These are phyloP conservation scores for Inga laurina DNA, from an alignment of 306 rosid genomes.

Conservation along the genomic window DNA sequence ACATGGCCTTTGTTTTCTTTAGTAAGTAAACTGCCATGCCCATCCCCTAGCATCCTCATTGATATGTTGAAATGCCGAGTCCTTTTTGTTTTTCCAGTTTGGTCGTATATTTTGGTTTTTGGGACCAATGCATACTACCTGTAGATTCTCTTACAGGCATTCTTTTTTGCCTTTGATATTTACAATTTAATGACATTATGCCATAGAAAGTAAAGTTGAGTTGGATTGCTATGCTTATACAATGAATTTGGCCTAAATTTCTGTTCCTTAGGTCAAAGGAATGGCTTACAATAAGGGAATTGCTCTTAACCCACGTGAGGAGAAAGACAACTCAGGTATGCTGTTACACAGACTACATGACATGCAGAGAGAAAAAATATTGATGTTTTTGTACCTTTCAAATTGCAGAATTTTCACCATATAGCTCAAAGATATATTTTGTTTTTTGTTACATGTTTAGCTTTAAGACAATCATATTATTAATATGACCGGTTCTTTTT, in stretches of 20 bases:
- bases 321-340: slow-evolving; percentile 87
- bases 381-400: slow-evolving; percentile 19
- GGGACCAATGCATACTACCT: not conserved
- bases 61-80: slow-evolving; percentile 14
- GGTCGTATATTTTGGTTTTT: not conserved
- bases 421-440: not conserved
- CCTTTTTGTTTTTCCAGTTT: slow-evolving; percentile 18
- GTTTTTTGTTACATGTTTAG: not conserved
- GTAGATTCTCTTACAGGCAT: not conserved
- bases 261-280: slow-evolving; percentile 72
- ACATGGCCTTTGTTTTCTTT: not conserved
- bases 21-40: not conserved
- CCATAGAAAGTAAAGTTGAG: not conserved
- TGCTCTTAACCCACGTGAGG: slow-evolving; percentile 65
- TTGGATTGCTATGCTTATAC: not conserved
- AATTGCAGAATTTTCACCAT: slow-evolving; percentile 17
- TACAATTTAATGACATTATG: not conserved
- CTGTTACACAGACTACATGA: slow-evolving; percentile 21
- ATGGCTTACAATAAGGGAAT: slow-evolving; percentile 85
- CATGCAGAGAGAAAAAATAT: not conserved
- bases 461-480: slow-evolving; percentile 23
- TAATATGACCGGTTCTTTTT: slow-evolving; percentile 1
- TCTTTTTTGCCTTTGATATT: not conserved
- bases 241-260: slow-evolving; percentile 14
- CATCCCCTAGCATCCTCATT: slow-evolving; percentile 10